A percentile compares a stretch with the other conserved stretches of the same genome.
phyloP scores from a whole-genome alignment of 345 rosid genomes.

The Citrus trifoliata region DNA sequence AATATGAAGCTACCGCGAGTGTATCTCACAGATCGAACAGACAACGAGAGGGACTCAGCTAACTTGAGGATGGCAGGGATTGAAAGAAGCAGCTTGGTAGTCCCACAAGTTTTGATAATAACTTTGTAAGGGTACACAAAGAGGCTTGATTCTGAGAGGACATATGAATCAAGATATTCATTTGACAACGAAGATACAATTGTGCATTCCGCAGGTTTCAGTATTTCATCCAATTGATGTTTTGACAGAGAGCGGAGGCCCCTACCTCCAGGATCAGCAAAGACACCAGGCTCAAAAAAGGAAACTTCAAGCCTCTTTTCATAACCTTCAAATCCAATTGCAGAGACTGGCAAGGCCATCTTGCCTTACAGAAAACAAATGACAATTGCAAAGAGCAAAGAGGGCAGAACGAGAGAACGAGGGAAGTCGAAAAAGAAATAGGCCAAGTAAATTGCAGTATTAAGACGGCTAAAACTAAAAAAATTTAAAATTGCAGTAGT shows the following conservation, averaged over 20 bases:
- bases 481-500: slow-evolving; percentile 16
- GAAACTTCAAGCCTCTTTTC: slow-evolving; percentile 87
- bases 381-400: slow-evolving; percentile 27
- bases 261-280: slow-evolving; percentile 54
- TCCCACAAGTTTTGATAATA: slow-evolving; percentile 95
- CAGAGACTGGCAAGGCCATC: slow-evolving; percentile 61
- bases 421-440: slow-evolving; percentile 20
- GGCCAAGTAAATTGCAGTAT: slow-evolving; percentile 16
- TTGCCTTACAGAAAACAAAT: slow-evolving; percentile 23
- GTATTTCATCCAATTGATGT: slow-evolving; percentile 70
- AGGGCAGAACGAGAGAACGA: slow-evolving; percentile 44
- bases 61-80: slow-evolving; percentile 83
- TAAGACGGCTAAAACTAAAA: not conserved
- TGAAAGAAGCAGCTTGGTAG: slow-evolving; percentile 84
- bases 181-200: slow-evolving; percentile 86
- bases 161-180: slow-evolving; percentile 71
- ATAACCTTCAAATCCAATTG: slow-evolving; percentile 96
- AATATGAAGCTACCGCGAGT: slow-evolving; percentile 91
- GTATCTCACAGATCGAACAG: slow-evolving; percentile 68
- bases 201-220: slow-evolving; percentile 82
- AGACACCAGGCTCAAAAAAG: slow-evolving; percentile 70
- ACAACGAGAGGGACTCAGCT: slow-evolving; percentile 61
- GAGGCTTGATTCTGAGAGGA: slow-evolving; percentile 96
- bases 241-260: slow-evolving; percentile 73
- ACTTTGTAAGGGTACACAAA: slow-evolving; percentile 89